These are phyloP conservation scores for Lyophyllum shimeji DNA, from an alignment of 768 basidiomycete species.

Conservation along the genomic window DNA sequence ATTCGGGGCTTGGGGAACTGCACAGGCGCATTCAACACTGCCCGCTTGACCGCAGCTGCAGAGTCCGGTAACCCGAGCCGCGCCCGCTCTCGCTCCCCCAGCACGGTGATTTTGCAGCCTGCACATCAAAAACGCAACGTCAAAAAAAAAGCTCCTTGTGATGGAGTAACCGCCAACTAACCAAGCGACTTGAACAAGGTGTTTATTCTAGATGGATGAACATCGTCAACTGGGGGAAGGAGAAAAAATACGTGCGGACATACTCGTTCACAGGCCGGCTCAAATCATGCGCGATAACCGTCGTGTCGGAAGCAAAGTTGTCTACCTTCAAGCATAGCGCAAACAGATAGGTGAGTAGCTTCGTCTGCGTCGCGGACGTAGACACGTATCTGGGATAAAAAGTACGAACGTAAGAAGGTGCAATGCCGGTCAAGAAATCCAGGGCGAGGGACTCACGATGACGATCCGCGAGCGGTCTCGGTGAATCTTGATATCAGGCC, in stretches of 20 bases:
- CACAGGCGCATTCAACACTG: conserved; percentile 73
- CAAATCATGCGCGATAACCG: conserved; percentile 71
- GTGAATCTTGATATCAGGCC: conserved; percentile 79
- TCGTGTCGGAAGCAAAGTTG: conserved; percentile 69
- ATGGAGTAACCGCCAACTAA: conserved; percentile 23
- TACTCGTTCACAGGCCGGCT: conserved; percentile 65
- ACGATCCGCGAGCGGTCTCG: conserved; percentile 67
- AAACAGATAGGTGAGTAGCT: conserved; percentile 76
- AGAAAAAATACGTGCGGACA: conserved; percentile 25
- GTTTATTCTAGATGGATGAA: conserved; percentile 41
- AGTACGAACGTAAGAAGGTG: conserved; percentile 2
- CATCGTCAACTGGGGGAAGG: background rate
- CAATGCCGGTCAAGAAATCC: background rate
- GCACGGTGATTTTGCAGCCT: conserved; percentile 73
- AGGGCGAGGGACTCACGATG: conserved; percentile 43
- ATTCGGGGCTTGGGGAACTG: conserved; percentile 71
- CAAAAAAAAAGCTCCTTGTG: conserved; percentile 6
- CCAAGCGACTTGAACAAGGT: conserved; percentile 77
- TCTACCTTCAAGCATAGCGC: conserved; percentile 80
- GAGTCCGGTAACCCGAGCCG: conserved; percentile 65
- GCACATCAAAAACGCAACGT: background rate
- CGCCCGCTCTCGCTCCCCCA: conserved; percentile 63
- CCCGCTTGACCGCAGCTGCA: conserved; percentile 65
- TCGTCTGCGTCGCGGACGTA: conserved; percentile 71
- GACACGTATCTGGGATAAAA: conserved; percentile 42